Conservation (phyloP, 1,284 basidiomycete species). For the Ceratobasidium sp. region DNA sequence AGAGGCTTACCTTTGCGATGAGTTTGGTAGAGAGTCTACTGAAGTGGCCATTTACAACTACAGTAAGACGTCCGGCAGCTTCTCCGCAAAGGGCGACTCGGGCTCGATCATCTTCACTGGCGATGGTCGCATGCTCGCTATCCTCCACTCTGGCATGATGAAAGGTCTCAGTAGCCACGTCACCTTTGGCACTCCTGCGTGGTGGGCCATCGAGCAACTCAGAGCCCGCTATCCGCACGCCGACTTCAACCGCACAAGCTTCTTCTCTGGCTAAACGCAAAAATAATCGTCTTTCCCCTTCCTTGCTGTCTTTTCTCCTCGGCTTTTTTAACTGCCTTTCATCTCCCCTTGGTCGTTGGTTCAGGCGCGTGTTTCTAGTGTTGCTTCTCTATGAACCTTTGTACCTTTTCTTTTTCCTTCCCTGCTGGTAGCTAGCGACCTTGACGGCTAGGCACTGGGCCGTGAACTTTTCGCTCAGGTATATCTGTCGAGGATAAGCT, state of each 20-base stretch:
- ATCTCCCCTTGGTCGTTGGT: neutral
- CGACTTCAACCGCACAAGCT: conserved; percentile 7
- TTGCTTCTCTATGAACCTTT: too few relatives aligned
- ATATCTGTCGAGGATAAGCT: too few relatives aligned
- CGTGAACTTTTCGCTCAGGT: too few relatives aligned
- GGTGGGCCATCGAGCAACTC: conserved; percentile 36
- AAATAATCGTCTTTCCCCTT: neutral
- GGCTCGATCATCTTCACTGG: conserved; percentile 34
- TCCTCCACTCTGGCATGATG: conserved; percentile 42
- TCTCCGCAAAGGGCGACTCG: conserved; percentile 37
- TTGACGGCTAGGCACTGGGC: too few relatives aligned
- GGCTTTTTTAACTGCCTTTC: neutral
- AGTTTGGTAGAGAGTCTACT: conserved; percentile 50
- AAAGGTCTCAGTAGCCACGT: conserved; percentile 34
- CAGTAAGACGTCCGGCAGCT: conserved; percentile 3
- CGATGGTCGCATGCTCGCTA: conserved; percentile 33
- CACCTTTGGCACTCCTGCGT: conserved; percentile 42
- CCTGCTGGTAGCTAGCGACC: too few relatives aligned
- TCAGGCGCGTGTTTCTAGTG: neutral
- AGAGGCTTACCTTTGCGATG: conserved; percentile 46
- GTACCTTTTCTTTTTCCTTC: too few relatives aligned
- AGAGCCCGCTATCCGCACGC: conserved; percentile 1
- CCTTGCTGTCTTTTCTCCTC: neutral
- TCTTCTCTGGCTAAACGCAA: conserved; percentile 13
- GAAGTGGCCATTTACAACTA: conserved; percentile 49